Evolutionary conservation across 1,284 basidiomycete genomes (phyloP), one percentile per base, ranked within the genome.

Genomic region (Cryptococcus sp.): DNA sequence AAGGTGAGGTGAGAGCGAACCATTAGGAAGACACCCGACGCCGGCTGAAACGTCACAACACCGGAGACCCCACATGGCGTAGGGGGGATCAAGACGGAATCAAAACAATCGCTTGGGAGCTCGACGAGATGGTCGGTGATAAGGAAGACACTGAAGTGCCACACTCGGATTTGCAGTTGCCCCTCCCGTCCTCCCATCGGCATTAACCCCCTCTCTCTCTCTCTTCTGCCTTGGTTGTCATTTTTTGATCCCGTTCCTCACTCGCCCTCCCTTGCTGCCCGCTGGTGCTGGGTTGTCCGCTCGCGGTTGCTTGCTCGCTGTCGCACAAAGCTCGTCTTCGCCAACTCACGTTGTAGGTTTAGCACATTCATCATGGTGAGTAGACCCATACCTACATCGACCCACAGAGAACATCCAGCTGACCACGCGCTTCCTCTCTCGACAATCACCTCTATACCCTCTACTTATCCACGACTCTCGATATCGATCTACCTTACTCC

Each of bases 291-390:
- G 9, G 9, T 31, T 7, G 28, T 7, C 28, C 28, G 28, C 14
- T 31, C 28, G 28, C 28, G 28, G 14, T 7, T 31, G 9, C 28
- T 7, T 31, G 28, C 7, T 7, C 7, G 28, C 7, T 7, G 28
- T 31, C 14, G 28, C 7, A 31, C n/a, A n/a, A n/a, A n/a, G n/a
- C n/a, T n/a, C n/a, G n/a, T 31, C 28, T 31, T 14, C 7, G 19
- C 16, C 45, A 16, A 46, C 45, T 46, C 18, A 46, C 45, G 45
- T 38, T 26, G 25, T 46, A 46, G 45, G 36, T n/a, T n/a, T n/a
- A n/a, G 43, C 7, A 31, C 22, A 38, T 38, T 28, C 40, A 49
- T 37, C 40, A 49, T 49, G 47, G 47, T 49, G 41, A 37, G 47
- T 24, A 26, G 19, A 34, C 12, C 23, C 14, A 22, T 14, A 14